Base-by-base conservation (phyloP, 108 stramenopile genomes). In the Cyclotella choctawhatcheeana region DNA sequence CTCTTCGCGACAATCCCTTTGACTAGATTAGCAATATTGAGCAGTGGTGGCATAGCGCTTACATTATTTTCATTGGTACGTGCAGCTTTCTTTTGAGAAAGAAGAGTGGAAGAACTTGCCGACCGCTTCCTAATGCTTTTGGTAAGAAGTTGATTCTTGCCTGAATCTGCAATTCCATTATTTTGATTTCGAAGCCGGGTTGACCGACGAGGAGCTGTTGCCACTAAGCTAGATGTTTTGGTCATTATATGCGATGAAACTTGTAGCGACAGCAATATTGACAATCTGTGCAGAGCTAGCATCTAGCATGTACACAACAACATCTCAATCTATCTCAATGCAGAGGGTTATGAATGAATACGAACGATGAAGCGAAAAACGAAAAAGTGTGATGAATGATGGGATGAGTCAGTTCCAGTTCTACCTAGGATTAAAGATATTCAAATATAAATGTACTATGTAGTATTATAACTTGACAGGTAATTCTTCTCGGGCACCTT, bases 1-100 rank as follows among this genome's bases (percentile, higher is more conserved):
- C 82, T 60, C 20, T 79, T 74, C 14, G 69, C 48, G 10, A 83
- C 14, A 5, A 68, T 68, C 4, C 82, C 82, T 27, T 55, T 37
- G 0, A 78, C 40, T 5, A 82, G 72, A 17, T 33, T 77, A 22
- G 77, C 82, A 0, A 82, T 55, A 29, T 60, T 54, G 6, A 82
- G 44, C 17, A 82, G 45, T 13, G 61, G 73, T 53, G 48, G 59
- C 58, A 53, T 76, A 17, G 16, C 20, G 32, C 5, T 30, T 29
- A 14, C 10, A 31, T 56, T n/a, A n/a, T n/a, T n/a, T n/a, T n/a
- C n/a, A n/a, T n/a, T n/a, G n/a, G n/a, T n/a, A n/a, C n/a, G n/a
- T n/a, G n/a, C 37, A 40, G 37, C 6, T 40, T 6, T 40, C 37
- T 40, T 40, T 40, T 40, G 37, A 6, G 8, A 40, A 40, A 12